phyloP scores from a whole-genome alignment of 176 grass and related monocot genomes.

The Musa acuminata region DNA sequence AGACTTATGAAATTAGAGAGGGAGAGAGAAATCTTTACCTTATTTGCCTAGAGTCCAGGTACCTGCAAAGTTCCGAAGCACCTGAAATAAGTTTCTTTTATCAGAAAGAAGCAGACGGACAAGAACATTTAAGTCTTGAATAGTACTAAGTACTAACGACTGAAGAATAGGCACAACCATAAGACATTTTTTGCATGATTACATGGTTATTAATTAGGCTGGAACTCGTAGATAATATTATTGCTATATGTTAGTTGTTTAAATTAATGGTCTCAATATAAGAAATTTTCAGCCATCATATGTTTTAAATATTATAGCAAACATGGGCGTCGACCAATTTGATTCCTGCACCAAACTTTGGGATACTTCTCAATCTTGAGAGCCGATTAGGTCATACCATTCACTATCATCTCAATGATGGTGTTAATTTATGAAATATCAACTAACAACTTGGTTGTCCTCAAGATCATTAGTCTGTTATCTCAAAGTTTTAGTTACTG shows the following conservation, averaged over 20 bases:
- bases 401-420: no score
- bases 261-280: no score
- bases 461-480: no score
- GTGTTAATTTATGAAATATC: no score
- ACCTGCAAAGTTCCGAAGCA: slow-evolving; percentile 60
- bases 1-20: not conserved
- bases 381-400: no score
- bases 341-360: no score
- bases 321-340: no score
- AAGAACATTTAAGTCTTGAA: not conserved
- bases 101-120: slow-evolving; percentile 10
- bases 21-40: slow-evolving; percentile 29
- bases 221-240: not conserved
- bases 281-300: no score
- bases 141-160: not conserved
- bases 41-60: slow-evolving; percentile 63
- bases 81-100: slow-evolving; percentile 29
- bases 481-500: no score
- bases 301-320: no score
- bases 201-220: not conserved
- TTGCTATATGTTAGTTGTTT: not conserved
- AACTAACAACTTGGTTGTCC: no score
- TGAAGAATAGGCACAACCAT: not conserved
- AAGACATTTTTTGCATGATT: not conserved
- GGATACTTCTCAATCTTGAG: no score